Base-by-base conservation (phyloP, 1,139 yeast genomes). In the Suhomyces atakaporum region DNA sequence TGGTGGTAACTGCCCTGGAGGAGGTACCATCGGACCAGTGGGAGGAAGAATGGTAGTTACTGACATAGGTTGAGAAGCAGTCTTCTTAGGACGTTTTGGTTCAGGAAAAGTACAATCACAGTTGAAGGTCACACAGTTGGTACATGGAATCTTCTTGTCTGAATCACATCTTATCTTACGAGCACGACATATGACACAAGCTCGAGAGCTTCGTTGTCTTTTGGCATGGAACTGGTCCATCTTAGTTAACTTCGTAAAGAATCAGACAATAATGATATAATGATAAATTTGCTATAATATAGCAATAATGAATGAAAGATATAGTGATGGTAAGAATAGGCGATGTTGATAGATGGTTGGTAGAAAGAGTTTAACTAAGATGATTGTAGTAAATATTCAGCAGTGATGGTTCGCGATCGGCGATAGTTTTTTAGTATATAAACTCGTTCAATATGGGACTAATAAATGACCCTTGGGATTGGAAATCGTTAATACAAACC, bases 31-130 rank as follows among this genome's bases (percentile, higher is more conserved):
- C 94, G 87, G 89, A n/a, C 71, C 90, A 33, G 97, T 90, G 73
- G 97, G 97, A 44, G 98, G 98, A 63, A 97, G 97, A 0, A 71
- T 90, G 38, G 97, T 92, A 3, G 69, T 90, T 36, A 96, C 97
- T 1, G 98, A 92, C 63, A 89, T 88, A 56, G 97, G 97, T 24
- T 20, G 25, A 11, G 22, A 13, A 3, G 12, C 22, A 13, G 25
- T 21, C 16, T 26, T 27, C 10, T 31, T 28, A 15, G 29, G 15
- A 16, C 36, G 30, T 12, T 36, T 37, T 18, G 40, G 29, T 10
- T 29, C 32, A 3, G 37, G 48, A 43, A 39, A 30, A 13, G 44
- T 42, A 30, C 61, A 56, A 16, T 51, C 57, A 27, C 54, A 47
- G 6, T 56, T 56, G 39, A 51, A 53, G 4, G 53, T 47, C 31